Percentiles rank a stretch among this genome's conserved stretches.
These are phyloP conservation scores for Cymodocea nodosa DNA, from an alignment of 116 monocot genomes.

Conservation along the genomic window DNA sequence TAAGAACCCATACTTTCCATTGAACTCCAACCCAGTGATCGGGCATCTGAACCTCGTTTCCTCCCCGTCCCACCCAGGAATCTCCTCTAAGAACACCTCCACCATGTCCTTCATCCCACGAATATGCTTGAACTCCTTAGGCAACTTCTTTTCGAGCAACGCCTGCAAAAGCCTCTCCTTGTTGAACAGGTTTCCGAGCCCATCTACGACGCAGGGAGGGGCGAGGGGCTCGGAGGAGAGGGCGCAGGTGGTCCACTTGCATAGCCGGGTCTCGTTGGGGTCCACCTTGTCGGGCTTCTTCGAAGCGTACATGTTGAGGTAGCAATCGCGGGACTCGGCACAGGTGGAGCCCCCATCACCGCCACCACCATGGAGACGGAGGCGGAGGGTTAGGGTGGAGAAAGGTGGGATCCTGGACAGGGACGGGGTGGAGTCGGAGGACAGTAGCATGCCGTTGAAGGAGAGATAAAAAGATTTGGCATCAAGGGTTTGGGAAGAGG, in stretches of 20 bases:
- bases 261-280: conserved; percentile 78
- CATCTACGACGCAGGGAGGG: conserved; percentile 55
- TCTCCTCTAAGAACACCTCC: conserved; percentile 31
- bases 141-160: conserved; percentile 63
- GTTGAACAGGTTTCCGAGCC: conserved; percentile 80
- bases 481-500: neutral
- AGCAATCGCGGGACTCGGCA: conserved; percentile 96
- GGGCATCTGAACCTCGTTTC: conserved; percentile 78
- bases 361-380: conserved; percentile 70
- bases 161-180: conserved; percentile 74
- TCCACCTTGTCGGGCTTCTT: conserved; percentile 99
- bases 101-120: conserved; percentile 78
- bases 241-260: conserved; percentile 80
- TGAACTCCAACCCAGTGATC: conserved; percentile 70
- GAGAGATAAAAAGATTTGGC: conserved; percentile 46
- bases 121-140: conserved; percentile 65
- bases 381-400: conserved; percentile 34
- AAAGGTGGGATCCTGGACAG: conserved; percentile 9
- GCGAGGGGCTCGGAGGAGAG: conserved; percentile 73
- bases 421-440: conserved; percentile 28
- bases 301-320: conserved; percentile 89
- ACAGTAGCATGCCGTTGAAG: conserved; percentile 34
- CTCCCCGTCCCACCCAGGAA: conserved; percentile 13
- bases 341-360: conserved; percentile 93
- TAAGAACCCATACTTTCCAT: conserved; percentile 74